Conservation (phyloP, 75 land plant genomes). For the Adiantum capillusveneris region DNA sequence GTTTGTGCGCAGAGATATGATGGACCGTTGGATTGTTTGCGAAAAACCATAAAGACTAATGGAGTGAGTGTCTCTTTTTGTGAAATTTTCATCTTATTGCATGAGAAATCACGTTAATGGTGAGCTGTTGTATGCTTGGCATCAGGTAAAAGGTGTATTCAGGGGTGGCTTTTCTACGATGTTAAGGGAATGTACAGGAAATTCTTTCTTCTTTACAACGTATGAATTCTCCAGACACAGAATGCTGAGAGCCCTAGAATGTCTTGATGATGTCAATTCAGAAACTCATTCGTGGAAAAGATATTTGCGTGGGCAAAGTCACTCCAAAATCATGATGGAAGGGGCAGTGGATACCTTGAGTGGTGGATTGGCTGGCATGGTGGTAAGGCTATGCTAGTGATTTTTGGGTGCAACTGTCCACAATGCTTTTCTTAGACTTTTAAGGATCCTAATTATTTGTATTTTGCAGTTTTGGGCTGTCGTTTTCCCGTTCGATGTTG, state of each 20-base stretch:
- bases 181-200: conserved; percentile 78
- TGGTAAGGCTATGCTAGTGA: conserved; percentile 68
- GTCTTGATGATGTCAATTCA: background rate
- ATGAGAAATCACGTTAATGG: background rate
- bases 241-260: conserved; percentile 29
- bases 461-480: conserved; percentile 74
- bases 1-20: conserved; percentile 30
- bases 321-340: conserved; percentile 33
- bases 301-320: background rate
- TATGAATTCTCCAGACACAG: conserved; percentile 70
- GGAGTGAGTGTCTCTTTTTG: conserved; percentile 49
- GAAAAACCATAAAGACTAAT: conserved; percentile 54
- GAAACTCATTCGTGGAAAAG: background rate
- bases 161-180: conserved; percentile 70
- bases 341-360: conserved; percentile 65
- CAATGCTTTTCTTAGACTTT: too few species aligned
- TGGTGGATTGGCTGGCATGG: conserved; percentile 91
- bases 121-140: background rate
- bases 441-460: background rate
- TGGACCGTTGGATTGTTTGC: conserved; percentile 82
- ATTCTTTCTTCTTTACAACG: conserved; percentile 68
- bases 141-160: conserved; percentile 69
- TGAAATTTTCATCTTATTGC: background rate
- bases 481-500: conserved; percentile 89
- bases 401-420: too few species aligned